These are phyloP conservation scores for Talaromyces sp. DNA, from an alignment of 2,329 filamentous ascomycete genomes.

Conservation along the genomic window DNA sequence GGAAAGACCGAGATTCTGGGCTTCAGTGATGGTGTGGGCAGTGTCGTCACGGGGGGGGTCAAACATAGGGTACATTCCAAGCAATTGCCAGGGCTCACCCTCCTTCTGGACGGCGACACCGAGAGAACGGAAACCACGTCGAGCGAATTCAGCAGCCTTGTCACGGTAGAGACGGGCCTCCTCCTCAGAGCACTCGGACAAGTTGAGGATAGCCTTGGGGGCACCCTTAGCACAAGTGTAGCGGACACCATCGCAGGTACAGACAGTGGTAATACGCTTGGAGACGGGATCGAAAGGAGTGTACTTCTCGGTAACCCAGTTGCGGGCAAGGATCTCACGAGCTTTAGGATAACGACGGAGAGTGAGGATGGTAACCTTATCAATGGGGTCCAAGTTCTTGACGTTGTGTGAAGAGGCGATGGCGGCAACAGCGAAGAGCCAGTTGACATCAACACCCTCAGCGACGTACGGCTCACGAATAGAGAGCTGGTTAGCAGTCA, in stretches of 20 bases:
- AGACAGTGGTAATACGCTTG: slow-evolving; percentile 69
- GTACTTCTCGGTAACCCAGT: slow-evolving; percentile 71
- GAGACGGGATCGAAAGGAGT: slow-evolving; percentile 67
- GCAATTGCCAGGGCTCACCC: slow-evolving; percentile 65
- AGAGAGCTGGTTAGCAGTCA: slow-evolving; percentile 57
- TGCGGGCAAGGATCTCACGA: slow-evolving; percentile 66
- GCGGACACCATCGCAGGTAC: slow-evolving; percentile 62
- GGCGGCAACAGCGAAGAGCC: slow-evolving; percentile 74
- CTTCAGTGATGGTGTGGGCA: slow-evolving; percentile 69
- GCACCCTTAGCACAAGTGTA: slow-evolving; percentile 72
- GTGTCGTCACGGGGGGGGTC: slow-evolving; percentile 72
- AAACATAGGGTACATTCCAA: slow-evolving; percentile 73
- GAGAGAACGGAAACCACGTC: slow-evolving; percentile 71
- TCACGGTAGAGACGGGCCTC: slow-evolving; percentile 63
- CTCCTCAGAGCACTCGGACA: slow-evolving; percentile 63
- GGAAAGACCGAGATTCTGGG: slow-evolving; percentile 67
- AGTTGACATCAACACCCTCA: slow-evolving; percentile 71
- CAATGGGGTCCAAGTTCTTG: slow-evolving; percentile 70
- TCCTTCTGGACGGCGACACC: slow-evolving; percentile 73
- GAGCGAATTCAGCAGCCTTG: slow-evolving; percentile 69
- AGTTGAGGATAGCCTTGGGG: slow-evolving; percentile 66
- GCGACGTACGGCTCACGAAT: slow-evolving; percentile 71
- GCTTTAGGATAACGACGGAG: slow-evolving; percentile 71
- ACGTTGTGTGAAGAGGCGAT: slow-evolving; percentile 72
- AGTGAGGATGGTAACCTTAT: slow-evolving; percentile 71